Conservation (phyloP, 208 protist species). For the Trypanosoma melophagium region DNA sequence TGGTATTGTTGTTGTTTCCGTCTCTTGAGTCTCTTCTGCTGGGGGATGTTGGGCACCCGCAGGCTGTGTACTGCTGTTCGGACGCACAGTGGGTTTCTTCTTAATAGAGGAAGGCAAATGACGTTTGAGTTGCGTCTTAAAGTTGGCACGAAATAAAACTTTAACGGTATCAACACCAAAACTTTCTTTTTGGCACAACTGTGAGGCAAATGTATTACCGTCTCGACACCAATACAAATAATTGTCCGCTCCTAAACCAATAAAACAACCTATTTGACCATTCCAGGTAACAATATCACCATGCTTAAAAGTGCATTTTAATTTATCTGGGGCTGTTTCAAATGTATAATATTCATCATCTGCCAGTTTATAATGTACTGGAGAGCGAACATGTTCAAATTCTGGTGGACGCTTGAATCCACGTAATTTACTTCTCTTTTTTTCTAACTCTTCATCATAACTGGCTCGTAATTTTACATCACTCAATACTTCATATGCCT, state of each 20-base stretch:
- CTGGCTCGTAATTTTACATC: conserved; percentile 85
- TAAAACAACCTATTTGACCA: conserved; percentile 54
- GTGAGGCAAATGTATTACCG: conserved; percentile 54
- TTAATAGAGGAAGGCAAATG: background rate
- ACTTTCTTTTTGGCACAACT: conserved; percentile 63
- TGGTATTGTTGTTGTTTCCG: too few relatives aligned
- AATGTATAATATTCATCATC: conserved; percentile 78
- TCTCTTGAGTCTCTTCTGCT: too few relatives aligned
- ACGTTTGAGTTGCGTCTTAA: conserved; percentile 18
- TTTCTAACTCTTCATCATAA: conserved; percentile 89
- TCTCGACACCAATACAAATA: conserved; percentile 74
- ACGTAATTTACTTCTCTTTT: conserved; percentile 36
- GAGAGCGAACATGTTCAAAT: conserved; percentile 33
- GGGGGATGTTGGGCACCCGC: too few relatives aligned
- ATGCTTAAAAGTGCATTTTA: conserved; percentile 67
- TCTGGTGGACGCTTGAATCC: conserved; percentile 62
- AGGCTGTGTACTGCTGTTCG: too few relatives aligned
- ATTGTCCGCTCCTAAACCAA: conserved; percentile 74
- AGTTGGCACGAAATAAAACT: conserved; percentile 54
- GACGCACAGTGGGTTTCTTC: too few relatives aligned
- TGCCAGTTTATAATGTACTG: conserved; percentile 56
- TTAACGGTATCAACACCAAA: conserved; percentile 59
- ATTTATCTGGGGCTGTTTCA: conserved; percentile 55
- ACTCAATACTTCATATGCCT: conserved; percentile 96
- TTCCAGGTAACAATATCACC: conserved; percentile 80